Percentiles rank a stretch among this genome's conserved stretches.
Conservation (phyloP, 164 flowering plant species). For the Nymphaea colorata region DNA sequence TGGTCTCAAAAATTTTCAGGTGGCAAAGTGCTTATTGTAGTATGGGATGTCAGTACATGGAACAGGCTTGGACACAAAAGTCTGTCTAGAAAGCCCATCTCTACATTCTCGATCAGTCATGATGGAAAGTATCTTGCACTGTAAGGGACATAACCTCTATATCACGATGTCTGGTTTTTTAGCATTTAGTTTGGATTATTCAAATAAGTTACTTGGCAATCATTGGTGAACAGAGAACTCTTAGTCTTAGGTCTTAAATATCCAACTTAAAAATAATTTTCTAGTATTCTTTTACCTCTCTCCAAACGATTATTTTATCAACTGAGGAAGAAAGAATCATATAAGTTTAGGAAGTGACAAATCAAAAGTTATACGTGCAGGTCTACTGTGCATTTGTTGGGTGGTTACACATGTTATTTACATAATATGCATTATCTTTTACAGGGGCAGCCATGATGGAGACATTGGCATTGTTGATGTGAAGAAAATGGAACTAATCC, state of each 20-base stretch:
- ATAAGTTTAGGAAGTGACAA: no score
- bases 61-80: conserved; percentile 74
- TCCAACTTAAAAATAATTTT: no score
- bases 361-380: no score
- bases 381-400: no score
- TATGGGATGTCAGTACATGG: conserved; percentile 95
- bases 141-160: conserved; percentile 33
- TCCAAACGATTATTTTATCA: no score
- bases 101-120: conserved; percentile 59
- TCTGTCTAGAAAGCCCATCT: conserved; percentile 63
- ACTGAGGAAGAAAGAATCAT: no score
- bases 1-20: conserved; percentile 26
- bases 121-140: conserved; percentile 96
- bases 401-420: not conserved
- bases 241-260: no score
- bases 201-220: not conserved
- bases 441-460: conserved; percentile 95
- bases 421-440: not conserved
- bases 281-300: no score
- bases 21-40: conserved; percentile 50
- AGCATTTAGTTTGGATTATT: not conserved
- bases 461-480: conserved; percentile 80
- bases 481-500: conserved; percentile 69
- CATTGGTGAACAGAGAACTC: not conserved
- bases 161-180: not conserved